phyloP scores from a whole-genome alignment of 805 yeast species.

The Helenozyma rhizophorensis region DNA sequence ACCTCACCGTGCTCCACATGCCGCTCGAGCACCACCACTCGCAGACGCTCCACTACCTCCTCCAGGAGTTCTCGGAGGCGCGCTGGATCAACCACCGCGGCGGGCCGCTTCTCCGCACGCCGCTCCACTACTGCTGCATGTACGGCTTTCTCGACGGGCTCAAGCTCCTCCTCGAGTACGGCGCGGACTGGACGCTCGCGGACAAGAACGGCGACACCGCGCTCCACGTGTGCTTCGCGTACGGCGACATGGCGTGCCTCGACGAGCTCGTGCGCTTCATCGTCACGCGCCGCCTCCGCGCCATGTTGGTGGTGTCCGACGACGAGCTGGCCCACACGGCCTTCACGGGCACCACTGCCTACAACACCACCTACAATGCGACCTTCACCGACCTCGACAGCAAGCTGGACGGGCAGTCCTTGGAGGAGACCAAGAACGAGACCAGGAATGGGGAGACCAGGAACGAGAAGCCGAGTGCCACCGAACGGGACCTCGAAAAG shows the following conservation, averaged over 20 bases:
- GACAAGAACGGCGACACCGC: constrained; percentile 35
- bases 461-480: not conserved
- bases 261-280: constrained; percentile 18
- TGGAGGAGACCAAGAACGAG: not conserved
- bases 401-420: not conserved
- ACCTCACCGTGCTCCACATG: constrained; percentile 66
- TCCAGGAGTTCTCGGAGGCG: constrained; percentile 43
- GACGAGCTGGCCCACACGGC: no score
- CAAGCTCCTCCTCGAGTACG: constrained; percentile 61
- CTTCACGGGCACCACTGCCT: no score
- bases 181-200: constrained; percentile 44
- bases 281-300: not conserved
- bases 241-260: constrained; percentile 55
- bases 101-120: constrained; percentile 47
- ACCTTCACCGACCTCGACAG: no score
- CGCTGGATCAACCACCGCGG: constrained; percentile 53
- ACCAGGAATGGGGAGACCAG: not conserved
- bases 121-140: constrained; percentile 64
- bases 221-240: constrained; percentile 47
- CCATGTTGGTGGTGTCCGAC: not conserved
- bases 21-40: constrained; percentile 57
- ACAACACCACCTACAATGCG: no score
- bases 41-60: constrained; percentile 67
- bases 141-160: constrained; percentile 61
- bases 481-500: not conserved